Base-by-base conservation (phyloP, 371 early-diverging fungal genomes). In the Polyrhizophydium stewartii region DNA sequence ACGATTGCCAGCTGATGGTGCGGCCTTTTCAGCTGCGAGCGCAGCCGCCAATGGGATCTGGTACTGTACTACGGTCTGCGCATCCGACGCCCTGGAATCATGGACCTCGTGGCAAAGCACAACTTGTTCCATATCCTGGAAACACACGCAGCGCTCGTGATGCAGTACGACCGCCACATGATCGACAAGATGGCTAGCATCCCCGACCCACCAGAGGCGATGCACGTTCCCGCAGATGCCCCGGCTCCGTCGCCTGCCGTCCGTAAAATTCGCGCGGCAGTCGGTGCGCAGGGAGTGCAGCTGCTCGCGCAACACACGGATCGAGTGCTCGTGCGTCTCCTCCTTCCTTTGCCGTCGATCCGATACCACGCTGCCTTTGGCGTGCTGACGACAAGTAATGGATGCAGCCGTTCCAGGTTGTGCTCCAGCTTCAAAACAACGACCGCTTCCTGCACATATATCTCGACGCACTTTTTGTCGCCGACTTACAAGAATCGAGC, bases 271-370 rank as follows among this genome's bases (percentile, higher is more conserved):
- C 51, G 78, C 22, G 55, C 67, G 6, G 71, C 69, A 0, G 69
- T 62, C 9, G 49, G 53, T 17, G 61, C 47, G 17, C 32, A 70
- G 59, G 70, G 79, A 50, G 92, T 92, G 10, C 86, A 83, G 67
- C 63, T 96, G 27, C 75, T 96, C 59, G 91, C 91, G 3, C 81
- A 87, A 41, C 85, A 92, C 65, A 88, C 91, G 1, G 91, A 94
- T 30, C 87, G 90, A 19, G 87, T 96, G 50, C 89, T 88, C 30
- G 89, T 90, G 77, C 38, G 60, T 46, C 6, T 33, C 32, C 24
- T 47, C 55, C 41, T 16, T 61, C 25, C 38, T 27, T 21, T 46
- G 1, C 13, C 13, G 0, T 25, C 16, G 55, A 35, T 59, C 24
- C 49, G n/a, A n/a, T n/a, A n/a, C n/a, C 25, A 56, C 56, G 21